phyloP scores from a whole-genome alignment of 441 rosid genomes.

The Capsella rubella region DNA sequence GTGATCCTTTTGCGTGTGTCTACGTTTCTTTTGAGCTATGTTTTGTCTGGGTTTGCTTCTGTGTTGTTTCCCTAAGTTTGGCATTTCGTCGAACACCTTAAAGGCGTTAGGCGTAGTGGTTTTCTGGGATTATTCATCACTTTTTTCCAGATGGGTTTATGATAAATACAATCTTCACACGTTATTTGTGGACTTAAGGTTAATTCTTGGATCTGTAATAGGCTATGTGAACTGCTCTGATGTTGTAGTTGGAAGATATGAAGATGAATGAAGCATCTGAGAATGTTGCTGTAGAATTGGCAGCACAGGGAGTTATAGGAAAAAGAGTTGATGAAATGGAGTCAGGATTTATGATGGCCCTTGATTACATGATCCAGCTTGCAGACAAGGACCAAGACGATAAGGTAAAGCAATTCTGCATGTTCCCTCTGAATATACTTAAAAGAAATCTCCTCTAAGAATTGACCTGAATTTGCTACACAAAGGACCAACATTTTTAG shows the following conservation, averaged over 20 bases:
- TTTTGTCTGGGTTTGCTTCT: constrained; percentile 1
- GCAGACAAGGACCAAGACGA: constrained; percentile 88
- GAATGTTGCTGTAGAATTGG: constrained; percentile 88
- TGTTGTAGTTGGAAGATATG: constrained; percentile 77
- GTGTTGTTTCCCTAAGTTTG: constrained; percentile 15
- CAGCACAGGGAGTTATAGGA: constrained; percentile 94
- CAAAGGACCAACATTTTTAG: neutral
- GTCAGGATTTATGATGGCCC: constrained; percentile 92
- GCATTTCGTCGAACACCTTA: constrained; percentile 42
- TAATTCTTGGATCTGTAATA: constrained; percentile 23
- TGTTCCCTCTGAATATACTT: neutral
- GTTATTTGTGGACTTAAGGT: neutral
- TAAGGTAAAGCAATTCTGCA: constrained; percentile 53
- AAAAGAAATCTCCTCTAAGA: neutral
- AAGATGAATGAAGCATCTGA: constrained; percentile 91
- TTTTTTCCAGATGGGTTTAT: neutral
- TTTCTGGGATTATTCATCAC: neutral
- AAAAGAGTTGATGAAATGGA: constrained; percentile 97
- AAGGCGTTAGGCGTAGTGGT: constrained; percentile 16
- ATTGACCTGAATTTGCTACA: neutral
- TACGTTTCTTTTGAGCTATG: neutral
- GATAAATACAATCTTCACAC: neutral
- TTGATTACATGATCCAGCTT: constrained; percentile 89
- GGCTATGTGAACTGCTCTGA: neutral
- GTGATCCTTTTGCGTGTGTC: constrained; percentile 5